A percentile compares a stretch with the other conserved stretches of the same genome.
Conservation (phyloP, 345 rosid species). For the Arabidopsis thaliana region TAIR10.1 NC_003076.8:19271001-19271500, state of each 20-base stretch:
- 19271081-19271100: background rate
- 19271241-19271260: background rate
- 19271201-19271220: too few species aligned
- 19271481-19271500: background rate
- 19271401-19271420: conserved; percentile 95
- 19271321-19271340: conserved; percentile 80
- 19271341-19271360: conserved; percentile 91
- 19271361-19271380: conserved; percentile 76
- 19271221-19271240: too few species aligned
- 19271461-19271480: background rate
- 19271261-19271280: conserved; percentile 68
- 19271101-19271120: background rate
- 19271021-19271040: too few species aligned
- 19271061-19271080: too few species aligned
- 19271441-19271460: background rate
- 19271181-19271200: too few species aligned
- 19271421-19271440: background rate
- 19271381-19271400: conserved; percentile 88
- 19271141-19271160: background rate
- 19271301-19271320: conserved; percentile 81
- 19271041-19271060: too few species aligned
- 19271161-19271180: conserved; percentile 29
- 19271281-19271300: conserved; percentile 98
- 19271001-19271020: too few species aligned
- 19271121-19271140: background rate